phyloP scores from a whole-genome alignment of 2,329 filamentous ascomycete species.

The Trichoderma breve region DNA sequence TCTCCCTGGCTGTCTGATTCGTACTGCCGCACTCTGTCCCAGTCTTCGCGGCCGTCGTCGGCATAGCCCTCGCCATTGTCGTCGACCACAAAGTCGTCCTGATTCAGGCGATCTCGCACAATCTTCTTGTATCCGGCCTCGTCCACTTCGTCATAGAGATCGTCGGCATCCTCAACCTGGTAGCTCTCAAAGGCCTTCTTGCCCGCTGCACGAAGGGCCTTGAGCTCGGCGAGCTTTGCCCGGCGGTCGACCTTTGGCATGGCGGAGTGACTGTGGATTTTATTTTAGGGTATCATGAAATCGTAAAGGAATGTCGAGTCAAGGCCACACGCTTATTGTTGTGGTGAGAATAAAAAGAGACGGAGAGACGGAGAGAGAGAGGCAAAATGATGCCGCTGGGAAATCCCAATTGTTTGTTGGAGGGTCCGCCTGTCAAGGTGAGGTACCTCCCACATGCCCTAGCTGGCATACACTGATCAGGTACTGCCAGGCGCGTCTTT shows the following conservation, averaged over 20 bases:
- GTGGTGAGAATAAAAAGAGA: background rate
- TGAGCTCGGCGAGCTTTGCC: slow-evolving; percentile 71
- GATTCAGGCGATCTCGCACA: slow-evolving; percentile 80
- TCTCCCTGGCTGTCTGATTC: slow-evolving; percentile 69
- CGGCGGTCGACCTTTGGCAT: slow-evolving; percentile 42
- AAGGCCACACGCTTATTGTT: background rate
- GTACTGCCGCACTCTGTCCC: slow-evolving; percentile 70
- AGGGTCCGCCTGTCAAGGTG: background rate
- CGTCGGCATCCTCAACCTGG: slow-evolving; percentile 77
- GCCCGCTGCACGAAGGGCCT: slow-evolving; percentile 79
- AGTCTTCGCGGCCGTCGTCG: slow-evolving; percentile 93
- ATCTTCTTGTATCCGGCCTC: slow-evolving; percentile 97
- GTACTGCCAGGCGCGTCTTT: slow-evolving; percentile 14
- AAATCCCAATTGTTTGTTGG: background rate
- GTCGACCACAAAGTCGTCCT: slow-evolving; percentile 98
- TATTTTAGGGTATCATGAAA: slow-evolving; percentile 19
- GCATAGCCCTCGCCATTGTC: slow-evolving; percentile 97
- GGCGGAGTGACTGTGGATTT: slow-evolving; percentile 17
- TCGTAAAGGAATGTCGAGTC: too few species aligned
- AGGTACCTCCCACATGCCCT: slow-evolving; percentile 6
- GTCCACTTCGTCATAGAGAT: slow-evolving; percentile 93
- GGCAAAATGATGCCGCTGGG: background rate
- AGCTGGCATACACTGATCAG: background rate
- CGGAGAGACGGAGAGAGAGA: background rate
- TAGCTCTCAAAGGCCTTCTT: slow-evolving; percentile 90